These are phyloP conservation scores for Colletotrichum sublineola DNA, from an alignment of 2,329 filamentous ascomycete species.

Conservation along the genomic window DNA sequence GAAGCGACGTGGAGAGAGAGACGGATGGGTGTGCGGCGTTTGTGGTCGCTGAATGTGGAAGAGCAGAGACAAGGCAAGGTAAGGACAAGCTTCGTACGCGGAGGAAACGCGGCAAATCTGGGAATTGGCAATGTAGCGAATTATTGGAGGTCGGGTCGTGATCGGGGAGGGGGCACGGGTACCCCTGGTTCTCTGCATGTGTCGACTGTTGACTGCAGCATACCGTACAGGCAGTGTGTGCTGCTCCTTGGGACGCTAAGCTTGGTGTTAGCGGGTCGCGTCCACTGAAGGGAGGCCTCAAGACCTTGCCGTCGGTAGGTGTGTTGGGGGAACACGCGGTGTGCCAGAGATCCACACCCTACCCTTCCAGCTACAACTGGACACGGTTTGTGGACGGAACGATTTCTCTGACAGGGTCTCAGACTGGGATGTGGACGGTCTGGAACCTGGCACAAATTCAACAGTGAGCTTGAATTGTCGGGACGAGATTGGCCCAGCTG, in stretches of 20 bases:
- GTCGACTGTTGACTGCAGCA: slow-evolving; percentile 5
- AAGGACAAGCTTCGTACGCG: slow-evolving; percentile 38
- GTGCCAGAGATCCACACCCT: not conserved
- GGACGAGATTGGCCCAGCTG: slow-evolving; percentile 9
- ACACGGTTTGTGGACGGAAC: slow-evolving; percentile 3
- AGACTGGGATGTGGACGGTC: slow-evolving; percentile 35
- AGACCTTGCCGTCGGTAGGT: slow-evolving; percentile 10
- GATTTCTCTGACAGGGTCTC: not conserved
- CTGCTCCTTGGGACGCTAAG: not conserved
- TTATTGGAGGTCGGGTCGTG: slow-evolving; percentile 10
- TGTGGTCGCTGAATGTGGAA: slow-evolving; percentile 22
- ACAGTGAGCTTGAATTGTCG: slow-evolving; percentile 3
- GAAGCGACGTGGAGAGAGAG: slow-evolving; percentile 4
- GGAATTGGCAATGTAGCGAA: slow-evolving; percentile 31
- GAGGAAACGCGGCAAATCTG: slow-evolving; percentile 15
- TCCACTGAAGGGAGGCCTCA: slow-evolving; percentile 15
- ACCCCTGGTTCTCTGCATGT: slow-evolving; percentile 25
- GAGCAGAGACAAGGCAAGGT: slow-evolving; percentile 5
- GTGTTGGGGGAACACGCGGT: not conserved
- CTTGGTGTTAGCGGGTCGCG: slow-evolving; percentile 21
- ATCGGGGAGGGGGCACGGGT: not conserved
- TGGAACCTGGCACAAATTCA: slow-evolving; percentile 34
- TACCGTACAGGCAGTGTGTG: not conserved
- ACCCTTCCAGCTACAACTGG: slow-evolving; percentile 4
- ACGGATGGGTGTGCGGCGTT: slow-evolving; percentile 14